phyloP scores from a whole-genome alignment of 1,139 yeast genomes.

The Yamadazyma mexicana region DNA sequence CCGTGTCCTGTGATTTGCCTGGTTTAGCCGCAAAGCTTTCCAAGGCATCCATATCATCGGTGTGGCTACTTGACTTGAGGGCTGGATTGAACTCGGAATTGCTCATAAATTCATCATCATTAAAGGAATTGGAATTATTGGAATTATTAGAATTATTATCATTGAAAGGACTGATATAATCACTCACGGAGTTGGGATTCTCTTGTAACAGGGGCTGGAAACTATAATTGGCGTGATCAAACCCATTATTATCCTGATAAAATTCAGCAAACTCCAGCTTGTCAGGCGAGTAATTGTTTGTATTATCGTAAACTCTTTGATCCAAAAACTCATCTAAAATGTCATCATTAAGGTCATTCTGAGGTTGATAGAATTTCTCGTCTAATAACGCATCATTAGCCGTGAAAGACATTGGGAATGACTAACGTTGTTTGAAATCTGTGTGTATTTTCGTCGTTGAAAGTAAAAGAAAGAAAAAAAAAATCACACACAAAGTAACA shows the following conservation, averaged over 20 bases:
- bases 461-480: neutral
- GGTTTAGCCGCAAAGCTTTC: neutral
- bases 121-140: constrained; percentile 4
- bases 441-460: neutral
- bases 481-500: neutral
- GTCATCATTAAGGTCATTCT: constrained; percentile 31
- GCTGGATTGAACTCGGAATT: neutral
- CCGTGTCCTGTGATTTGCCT: neutral
- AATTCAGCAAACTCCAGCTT: constrained; percentile 15
- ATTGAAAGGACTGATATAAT: constrained; percentile 7
- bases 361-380: constrained; percentile 2
- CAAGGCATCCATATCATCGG: neutral
- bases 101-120: constrained; percentile 3
- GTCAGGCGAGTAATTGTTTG: constrained; percentile 19
- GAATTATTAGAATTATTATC: neutral
- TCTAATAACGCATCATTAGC: constrained; percentile 7
- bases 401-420: constrained; percentile 6
- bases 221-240: constrained; percentile 1
- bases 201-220: neutral
- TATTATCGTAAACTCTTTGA: constrained; percentile 51
- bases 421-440: neutral
- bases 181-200: constrained; percentile 2
- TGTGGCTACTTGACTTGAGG: neutral
- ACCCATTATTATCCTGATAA: constrained; percentile 6
- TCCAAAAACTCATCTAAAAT: constrained; percentile 59